A percentile compares a stretch with the other conserved stretches of the same genome.
Evolutionary conservation across 2,329 filamentous ascomycete species (phyloP).

Genomic region (Cadophora sp.): DNA sequence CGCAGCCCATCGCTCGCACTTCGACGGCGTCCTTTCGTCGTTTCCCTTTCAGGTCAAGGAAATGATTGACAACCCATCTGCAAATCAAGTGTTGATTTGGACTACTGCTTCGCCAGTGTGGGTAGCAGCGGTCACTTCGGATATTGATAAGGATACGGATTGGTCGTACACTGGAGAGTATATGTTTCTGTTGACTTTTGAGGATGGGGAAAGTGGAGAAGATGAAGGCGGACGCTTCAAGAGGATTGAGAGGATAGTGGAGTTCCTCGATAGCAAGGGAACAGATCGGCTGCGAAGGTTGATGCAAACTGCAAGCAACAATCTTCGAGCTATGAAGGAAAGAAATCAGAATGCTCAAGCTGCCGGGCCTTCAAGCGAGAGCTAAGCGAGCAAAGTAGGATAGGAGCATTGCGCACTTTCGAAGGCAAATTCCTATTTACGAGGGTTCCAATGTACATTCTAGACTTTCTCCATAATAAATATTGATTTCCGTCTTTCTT

Average conservation of each 20-base stretch:
- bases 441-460: too few relatives aligned
- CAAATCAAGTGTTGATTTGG: conserved; percentile 22
- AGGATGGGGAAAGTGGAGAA: conserved; percentile 18
- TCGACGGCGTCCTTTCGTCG: conserved; percentile 7
- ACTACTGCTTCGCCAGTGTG: conserved; percentile 17
- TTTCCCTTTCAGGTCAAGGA: conserved; percentile 16
- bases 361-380: background rate
- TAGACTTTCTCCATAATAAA: too few relatives aligned
- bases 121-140: background rate
- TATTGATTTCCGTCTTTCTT: too few relatives aligned
- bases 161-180: conserved; percentile 24
- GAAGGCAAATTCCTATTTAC: too few relatives aligned
- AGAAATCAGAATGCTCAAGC: background rate
- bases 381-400: background rate
- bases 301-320: conserved; percentile 13
- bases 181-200: conserved; percentile 23
- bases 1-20: background rate
- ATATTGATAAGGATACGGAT: background rate
- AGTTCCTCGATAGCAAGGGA: conserved; percentile 20
- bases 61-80: conserved; percentile 16
- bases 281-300: conserved; percentile 9
- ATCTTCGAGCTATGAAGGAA: background rate
- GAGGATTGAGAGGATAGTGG: conserved; percentile 22
- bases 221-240: conserved; percentile 12
- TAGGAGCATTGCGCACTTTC: too few relatives aligned